Base-by-base conservation (phyloP, 129 eudicot genomes). In the Flaveria ramosissima region DNA sequence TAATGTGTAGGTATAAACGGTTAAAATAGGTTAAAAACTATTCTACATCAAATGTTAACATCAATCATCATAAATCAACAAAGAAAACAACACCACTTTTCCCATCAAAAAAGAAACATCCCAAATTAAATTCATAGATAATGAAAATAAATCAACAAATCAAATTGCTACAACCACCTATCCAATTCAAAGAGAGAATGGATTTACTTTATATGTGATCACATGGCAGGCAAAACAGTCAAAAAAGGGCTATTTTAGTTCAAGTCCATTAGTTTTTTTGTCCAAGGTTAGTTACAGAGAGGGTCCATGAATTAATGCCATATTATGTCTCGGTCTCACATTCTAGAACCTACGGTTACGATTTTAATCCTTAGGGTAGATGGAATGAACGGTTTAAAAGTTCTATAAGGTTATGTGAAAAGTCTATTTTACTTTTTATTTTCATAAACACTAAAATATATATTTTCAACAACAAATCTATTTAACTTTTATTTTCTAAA, bases 201-300 rank as follows among this genome's bases (percentile, higher is more conserved):
- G 27, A 71, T 27, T 15, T 30, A 16, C 45, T 70, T 53, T 12
- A 47, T 27, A 75, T 19, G 26, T 7, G 47, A 7, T 63, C 71
- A 27, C 47, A 70, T 48, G 78, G 78, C 70, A 73, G 77, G 64
- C 64, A 52, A 71, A 73, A 56, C 65, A 48, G 15, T 41, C 32
- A 27, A 15, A n/a, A 41, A 9, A 6, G 81, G 76, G 63, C 68
- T 78, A 36, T 59, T 59, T 78, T 59, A 71, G 70, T 70, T 70
- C 52, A 59, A 70, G 52, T 70, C 77, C 82, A 70, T 70, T 27
- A 45, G 23, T 57, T 59, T 41, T 24, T 78, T 57, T 26, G 46
- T n/a, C 45, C 47, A 27, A 61, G 14, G 53, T 13, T 12, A 14
- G 16, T 48, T 48, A 48, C 16, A 47, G 7, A 36, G 41, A 36